Evolutionary conservation across 805 yeast genomes (phyloP).

Genomic region (Naumovozyma baii): DNA sequence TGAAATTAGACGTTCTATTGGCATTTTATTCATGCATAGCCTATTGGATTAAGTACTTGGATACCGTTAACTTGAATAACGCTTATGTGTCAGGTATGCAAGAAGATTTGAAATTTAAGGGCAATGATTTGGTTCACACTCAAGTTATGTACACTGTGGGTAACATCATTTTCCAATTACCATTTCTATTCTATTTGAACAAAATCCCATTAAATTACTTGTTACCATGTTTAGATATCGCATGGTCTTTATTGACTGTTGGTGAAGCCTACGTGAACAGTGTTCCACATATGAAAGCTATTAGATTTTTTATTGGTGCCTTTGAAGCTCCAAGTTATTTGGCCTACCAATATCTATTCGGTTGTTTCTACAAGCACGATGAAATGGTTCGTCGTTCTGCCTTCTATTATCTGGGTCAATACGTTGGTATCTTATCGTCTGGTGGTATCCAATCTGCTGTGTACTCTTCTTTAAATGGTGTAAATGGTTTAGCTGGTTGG

Average conservation of each 20-base stretch:
- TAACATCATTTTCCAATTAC: slow-evolving; percentile 49
- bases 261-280: slow-evolving; percentile 37
- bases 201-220: slow-evolving; percentile 43
- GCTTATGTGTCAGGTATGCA: slow-evolving; percentile 61
- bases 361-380: slow-evolving; percentile 46
- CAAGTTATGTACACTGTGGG: slow-evolving; percentile 54
- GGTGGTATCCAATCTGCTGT: slow-evolving; percentile 55
- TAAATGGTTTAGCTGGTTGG: slow-evolving; percentile 52
- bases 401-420: slow-evolving; percentile 52
- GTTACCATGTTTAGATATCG: slow-evolving; percentile 41
- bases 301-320: slow-evolving; percentile 55
- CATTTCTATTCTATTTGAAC: slow-evolving; percentile 48
- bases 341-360: slow-evolving; percentile 48
- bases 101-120: slow-evolving; percentile 45
- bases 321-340: slow-evolving; percentile 55
- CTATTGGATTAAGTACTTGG: slow-evolving; percentile 60
- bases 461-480: slow-evolving; percentile 38
- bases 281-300: slow-evolving; percentile 42
- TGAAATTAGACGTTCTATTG: slow-evolving; percentile 43
- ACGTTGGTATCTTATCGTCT: slow-evolving; percentile 50
- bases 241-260: slow-evolving; percentile 56
- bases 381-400: slow-evolving; percentile 58
- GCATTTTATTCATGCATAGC: slow-evolving; percentile 47
- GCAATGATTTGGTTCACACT: slow-evolving; percentile 53
- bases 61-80: slow-evolving; percentile 49